Conservation (phyloP, 176 grass and related monocot species). For the Oryza officinalis region DNA sequence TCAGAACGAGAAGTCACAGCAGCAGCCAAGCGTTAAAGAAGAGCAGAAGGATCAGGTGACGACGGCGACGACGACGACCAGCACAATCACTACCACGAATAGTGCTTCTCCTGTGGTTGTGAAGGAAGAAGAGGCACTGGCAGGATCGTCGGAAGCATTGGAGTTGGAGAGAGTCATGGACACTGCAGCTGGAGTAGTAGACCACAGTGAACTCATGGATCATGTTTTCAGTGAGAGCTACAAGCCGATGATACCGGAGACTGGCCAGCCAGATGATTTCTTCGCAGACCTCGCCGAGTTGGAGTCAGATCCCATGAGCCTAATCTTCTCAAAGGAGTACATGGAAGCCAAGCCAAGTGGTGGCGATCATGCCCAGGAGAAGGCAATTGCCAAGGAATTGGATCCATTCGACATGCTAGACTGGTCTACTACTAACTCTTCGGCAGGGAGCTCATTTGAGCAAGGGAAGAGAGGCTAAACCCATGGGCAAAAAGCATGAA, state of each 20-base stretch:
- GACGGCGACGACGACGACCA: slow-evolving; percentile 19
- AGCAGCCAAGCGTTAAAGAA: slow-evolving; percentile 49
- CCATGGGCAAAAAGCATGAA: slow-evolving; percentile 29
- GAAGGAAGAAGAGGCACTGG: slow-evolving; percentile 54
- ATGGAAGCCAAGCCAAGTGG: slow-evolving; percentile 53
- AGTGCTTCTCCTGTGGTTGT: slow-evolving; percentile 32
- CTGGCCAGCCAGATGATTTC: slow-evolving; percentile 74
- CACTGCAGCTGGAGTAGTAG: slow-evolving; percentile 17
- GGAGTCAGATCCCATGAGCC: slow-evolving; percentile 82
- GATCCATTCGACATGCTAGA: slow-evolving; percentile 73
- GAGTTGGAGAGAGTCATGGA: slow-evolving; percentile 55
- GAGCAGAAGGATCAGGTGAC: slow-evolving; percentile 45
- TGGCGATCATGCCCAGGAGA: slow-evolving; percentile 45
- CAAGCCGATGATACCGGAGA: slow-evolving; percentile 69
- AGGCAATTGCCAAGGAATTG: slow-evolving; percentile 45
- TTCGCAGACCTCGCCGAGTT: slow-evolving; percentile 79
- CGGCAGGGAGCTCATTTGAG: slow-evolving; percentile 56
- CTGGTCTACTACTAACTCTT: slow-evolving; percentile 53
- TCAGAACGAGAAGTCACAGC: slow-evolving; percentile 46
- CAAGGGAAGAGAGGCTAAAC: slow-evolving; percentile 56
- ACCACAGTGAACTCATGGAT: slow-evolving; percentile 55
- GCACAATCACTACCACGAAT: slow-evolving; percentile 2
- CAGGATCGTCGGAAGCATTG: slow-evolving; percentile 46
- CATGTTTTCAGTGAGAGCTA: slow-evolving; percentile 66
- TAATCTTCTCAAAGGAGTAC: slow-evolving; percentile 89